Evolutionary conservation across 176 grass and related monocot genomes (phyloP).

Genomic region (Oryza rufipogon): DNA sequence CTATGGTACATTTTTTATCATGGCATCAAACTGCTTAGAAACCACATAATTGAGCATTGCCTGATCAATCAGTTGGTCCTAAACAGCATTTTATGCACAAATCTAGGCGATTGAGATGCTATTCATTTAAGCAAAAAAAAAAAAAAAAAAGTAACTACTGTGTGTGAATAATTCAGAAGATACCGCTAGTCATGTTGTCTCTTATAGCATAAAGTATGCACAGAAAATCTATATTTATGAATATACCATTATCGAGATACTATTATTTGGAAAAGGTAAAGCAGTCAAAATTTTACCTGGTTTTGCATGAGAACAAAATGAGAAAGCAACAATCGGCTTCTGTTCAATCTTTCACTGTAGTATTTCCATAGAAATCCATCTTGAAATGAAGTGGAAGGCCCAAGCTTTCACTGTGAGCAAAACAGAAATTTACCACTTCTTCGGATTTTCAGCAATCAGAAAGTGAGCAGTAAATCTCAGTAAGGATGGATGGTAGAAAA

Average conservation of each 20-base stretch:
- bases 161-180: not conserved
- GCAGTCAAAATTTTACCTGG: not conserved
- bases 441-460: not conserved
- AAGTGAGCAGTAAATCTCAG: not conserved
- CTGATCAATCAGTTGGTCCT: not conserved
- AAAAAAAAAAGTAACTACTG: not conserved
- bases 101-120: not conserved
- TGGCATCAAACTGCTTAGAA: not conserved
- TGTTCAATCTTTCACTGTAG: not conserved
- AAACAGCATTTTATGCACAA: not conserved
- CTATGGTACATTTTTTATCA: not conserved
- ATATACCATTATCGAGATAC: not conserved
- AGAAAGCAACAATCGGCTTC: not conserved
- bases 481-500: not conserved
- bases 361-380: not conserved
- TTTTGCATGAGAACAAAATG: not conserved
- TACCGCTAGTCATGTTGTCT: not conserved
- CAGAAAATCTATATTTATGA: not conserved
- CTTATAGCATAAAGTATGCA: not conserved
- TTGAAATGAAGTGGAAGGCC: not conserved
- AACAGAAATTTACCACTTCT: not conserved
- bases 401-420: not conserved
- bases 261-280: not conserved
- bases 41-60: not conserved
- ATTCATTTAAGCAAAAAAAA: not conserved